Base-by-base conservation (phyloP, 305 asterid species). In the Galium porrigens region DNA sequence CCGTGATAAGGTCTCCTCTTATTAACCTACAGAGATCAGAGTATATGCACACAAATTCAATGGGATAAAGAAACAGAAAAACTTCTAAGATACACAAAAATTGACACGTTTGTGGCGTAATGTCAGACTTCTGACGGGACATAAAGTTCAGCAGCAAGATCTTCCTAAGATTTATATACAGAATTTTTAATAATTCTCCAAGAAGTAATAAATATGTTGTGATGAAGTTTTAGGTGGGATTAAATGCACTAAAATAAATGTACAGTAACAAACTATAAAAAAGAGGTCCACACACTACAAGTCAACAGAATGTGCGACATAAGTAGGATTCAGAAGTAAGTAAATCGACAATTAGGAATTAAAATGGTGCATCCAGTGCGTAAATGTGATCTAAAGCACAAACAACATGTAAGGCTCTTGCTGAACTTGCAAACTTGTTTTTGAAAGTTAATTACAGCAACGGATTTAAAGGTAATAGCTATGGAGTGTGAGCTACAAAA, bases 1-100 rank as follows among this genome's bases (percentile, higher is more conserved):
- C 95, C 77, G 65, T 92, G 95, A 75, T 67, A 84, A 46, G 98
- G 98, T 82, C 79, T 89, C 77, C 98, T 95, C 59, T 92, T 79
- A 73, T 92, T 85, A 64, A 89, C 95, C 96, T 91, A 64, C 34
- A 70, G 61, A 64, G 57, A 49, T 56, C 11, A 67, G 67, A 62
- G 68, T 46, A 25, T 54, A 20, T 60, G 60, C 10, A 48, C 39
- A 37, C 14, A 69, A 44, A 59, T 51, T 68, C 22, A 68, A 25
- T 33, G 61, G 64, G 61, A 22, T 20, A 54, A 67, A 55, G 64
- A n/a, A 27, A 57, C 36, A 67, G 58, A 14, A 22, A 3, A 34
- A n/a, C 29, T 55, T 66, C 30, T 6, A 34, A 48, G 54, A 37
- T 55, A 0, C 36, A 53, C 3, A 51, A 30, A 32, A 14, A 36